phyloP scores from a whole-genome alignment of 2,329 filamentous ascomycete species.

The Didymella exigua region DNA sequence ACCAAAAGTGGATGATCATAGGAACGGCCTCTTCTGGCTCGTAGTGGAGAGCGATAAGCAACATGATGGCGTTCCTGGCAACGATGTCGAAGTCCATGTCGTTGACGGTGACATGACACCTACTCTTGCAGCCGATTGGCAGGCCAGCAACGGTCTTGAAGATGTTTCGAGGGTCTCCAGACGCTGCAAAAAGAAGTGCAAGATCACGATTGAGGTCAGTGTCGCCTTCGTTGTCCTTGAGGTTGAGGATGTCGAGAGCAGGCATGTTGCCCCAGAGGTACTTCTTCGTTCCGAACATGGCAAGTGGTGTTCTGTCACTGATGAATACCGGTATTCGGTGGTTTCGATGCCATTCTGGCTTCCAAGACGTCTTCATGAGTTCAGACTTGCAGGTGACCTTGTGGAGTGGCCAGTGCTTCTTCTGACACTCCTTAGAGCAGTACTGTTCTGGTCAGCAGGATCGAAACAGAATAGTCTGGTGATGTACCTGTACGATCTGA shows the following conservation, averaged over 20 bases:
- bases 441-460: too few relatives aligned
- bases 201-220: constrained; percentile 28
- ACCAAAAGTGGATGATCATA: constrained; percentile 55
- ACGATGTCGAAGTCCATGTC: constrained; percentile 50
- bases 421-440: too few relatives aligned
- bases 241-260: constrained; percentile 48
- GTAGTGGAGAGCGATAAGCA: constrained; percentile 43
- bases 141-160: constrained; percentile 49
- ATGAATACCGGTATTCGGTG: background rate
- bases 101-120: constrained; percentile 46
- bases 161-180: constrained; percentile 53
- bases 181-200: constrained; percentile 50
- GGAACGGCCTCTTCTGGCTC: constrained; percentile 30
- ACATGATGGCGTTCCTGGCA: constrained; percentile 49
- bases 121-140: constrained; percentile 26
- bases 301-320: background rate
- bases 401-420: too few relatives aligned
- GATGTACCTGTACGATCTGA: too few relatives aligned
- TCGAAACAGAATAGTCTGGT: too few relatives aligned
- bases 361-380: background rate
- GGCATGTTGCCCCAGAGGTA: constrained; percentile 52
- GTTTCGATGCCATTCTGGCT: background rate
- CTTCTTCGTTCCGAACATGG: background rate
- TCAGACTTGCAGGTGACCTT: too few relatives aligned
- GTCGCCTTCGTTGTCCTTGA: constrained; percentile 27